These are phyloP conservation scores for Leptoxyphium fumago DNA, from an alignment of 2,329 filamentous ascomycete species.

Conservation along the genomic window DNA sequence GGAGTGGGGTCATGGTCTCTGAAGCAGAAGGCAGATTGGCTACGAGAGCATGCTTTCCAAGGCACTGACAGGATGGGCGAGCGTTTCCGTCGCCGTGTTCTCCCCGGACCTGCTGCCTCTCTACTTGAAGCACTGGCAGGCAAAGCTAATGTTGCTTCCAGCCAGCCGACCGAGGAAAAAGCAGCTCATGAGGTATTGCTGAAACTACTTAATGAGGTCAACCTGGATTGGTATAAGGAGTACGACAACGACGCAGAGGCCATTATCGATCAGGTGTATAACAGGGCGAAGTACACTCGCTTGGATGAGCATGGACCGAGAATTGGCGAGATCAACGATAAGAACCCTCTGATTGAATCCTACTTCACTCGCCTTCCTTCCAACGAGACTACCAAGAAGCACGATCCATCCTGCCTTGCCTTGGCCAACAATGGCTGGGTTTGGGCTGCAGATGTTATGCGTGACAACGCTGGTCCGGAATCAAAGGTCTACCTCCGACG, in stretches of 20 bases:
- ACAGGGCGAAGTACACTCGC: slow-evolving; percentile 86
- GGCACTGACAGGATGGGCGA: slow-evolving; percentile 65
- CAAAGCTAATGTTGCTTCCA: slow-evolving; percentile 43
- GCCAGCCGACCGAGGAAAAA: slow-evolving; percentile 31
- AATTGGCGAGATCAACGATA: slow-evolving; percentile 59
- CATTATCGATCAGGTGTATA: slow-evolving; percentile 82
- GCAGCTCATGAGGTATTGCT: slow-evolving; percentile 37
- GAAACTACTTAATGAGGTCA: slow-evolving; percentile 66
- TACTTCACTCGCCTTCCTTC: slow-evolving; percentile 85
- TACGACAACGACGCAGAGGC: slow-evolving; percentile 73
- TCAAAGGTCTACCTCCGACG: slow-evolving; percentile 89
- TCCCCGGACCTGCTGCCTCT: slow-evolving; percentile 55
- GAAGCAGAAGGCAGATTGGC: slow-evolving; percentile 46
- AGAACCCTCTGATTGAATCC: slow-evolving; percentile 74
- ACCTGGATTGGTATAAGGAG: slow-evolving; percentile 79
- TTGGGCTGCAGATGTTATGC: slow-evolving; percentile 88
- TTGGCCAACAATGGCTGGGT: slow-evolving; percentile 97
- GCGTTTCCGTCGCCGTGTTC: slow-evolving; percentile 57
- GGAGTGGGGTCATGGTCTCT: slow-evolving; percentile 41
- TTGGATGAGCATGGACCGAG: slow-evolving; percentile 87
- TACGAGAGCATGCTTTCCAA: slow-evolving; percentile 53
- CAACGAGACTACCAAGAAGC: slow-evolving; percentile 63
- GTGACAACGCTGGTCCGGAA: slow-evolving; percentile 80
- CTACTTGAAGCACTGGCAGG: slow-evolving; percentile 56
- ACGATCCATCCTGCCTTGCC: slow-evolving; percentile 61